These are phyloP conservation scores for Paxillus rubicundulus DNA, from an alignment of 768 basidiomycete species.

Conservation along the genomic window DNA sequence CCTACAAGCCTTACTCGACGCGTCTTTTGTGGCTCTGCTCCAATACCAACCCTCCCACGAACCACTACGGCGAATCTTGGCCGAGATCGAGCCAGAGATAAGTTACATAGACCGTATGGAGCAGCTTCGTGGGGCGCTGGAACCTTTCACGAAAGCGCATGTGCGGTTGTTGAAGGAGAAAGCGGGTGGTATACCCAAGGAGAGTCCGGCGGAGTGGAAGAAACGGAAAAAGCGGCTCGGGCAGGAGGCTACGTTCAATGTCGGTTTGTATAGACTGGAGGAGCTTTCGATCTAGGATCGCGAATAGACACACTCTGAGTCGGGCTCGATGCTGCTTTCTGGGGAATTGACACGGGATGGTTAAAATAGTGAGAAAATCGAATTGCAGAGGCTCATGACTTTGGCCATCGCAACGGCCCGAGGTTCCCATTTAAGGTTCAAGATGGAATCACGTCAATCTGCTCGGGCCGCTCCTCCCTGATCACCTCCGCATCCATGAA, in stretches of 20 bases:
- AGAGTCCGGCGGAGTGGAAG: constrained; percentile 44
- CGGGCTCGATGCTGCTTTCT: too few species aligned
- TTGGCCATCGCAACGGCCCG: too few species aligned
- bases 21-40: constrained; percentile 66
- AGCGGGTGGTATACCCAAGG: constrained; percentile 32
- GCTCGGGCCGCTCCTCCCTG: neutral
- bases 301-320: too few species aligned
- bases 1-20: constrained; percentile 65
- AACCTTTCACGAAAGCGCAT: constrained; percentile 59
- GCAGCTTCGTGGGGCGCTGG: constrained; percentile 57
- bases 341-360: neutral
- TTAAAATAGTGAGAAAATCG: too few species aligned
- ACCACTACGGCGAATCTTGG: constrained; percentile 47
- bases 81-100: constrained; percentile 57
- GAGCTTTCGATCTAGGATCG: constrained; percentile 53
- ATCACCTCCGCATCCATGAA: constrained; percentile 16
- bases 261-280: constrained; percentile 72
- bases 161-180: constrained; percentile 44
- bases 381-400: too few species aligned
- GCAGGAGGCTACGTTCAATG: constrained; percentile 48
- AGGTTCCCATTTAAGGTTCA: too few species aligned
- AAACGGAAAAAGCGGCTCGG: constrained; percentile 52
- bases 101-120: constrained; percentile 48
- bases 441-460: too few species aligned
- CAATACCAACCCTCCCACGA: constrained; percentile 60